Percentiles rank a stretch among this genome's conserved stretches.
These are phyloP conservation scores for Breviolum minutum DNA, from an alignment of 73 alveolate species.

Conservation along the genomic window DNA sequence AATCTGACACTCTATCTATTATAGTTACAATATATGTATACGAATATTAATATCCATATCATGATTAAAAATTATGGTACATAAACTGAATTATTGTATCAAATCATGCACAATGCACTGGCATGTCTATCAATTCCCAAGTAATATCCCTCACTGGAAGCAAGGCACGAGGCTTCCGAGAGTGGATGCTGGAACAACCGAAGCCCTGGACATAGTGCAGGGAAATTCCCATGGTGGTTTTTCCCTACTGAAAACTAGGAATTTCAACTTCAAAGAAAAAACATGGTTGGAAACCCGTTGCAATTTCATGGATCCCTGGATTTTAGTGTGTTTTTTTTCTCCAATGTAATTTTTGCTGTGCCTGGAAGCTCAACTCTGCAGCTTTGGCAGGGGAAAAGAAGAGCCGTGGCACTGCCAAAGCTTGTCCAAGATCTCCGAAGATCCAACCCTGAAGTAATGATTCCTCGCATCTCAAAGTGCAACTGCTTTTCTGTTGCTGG, in stretches of 20 bases:
- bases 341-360: neutral
- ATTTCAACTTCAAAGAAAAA: too few species aligned
- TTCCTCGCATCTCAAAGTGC: neutral
- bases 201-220: neutral
- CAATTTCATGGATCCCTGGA: neutral
- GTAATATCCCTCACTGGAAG: neutral
- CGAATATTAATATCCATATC: neutral
- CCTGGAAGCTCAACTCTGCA: slow-evolving; percentile 82
- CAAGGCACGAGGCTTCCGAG: slow-evolving; percentile 27
- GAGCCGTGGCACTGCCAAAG: slow-evolving; percentile 88
- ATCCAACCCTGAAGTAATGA: slow-evolving; percentile 68
- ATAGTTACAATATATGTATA: neutral
- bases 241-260: neutral
- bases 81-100: too few species aligned
- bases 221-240: neutral
- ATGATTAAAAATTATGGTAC: too few species aligned
- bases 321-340: neutral
- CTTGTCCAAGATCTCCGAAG: slow-evolving; percentile 69
- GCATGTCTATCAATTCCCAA: too few species aligned
- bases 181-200: neutral
- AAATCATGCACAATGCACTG: too few species aligned
- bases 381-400: slow-evolving; percentile 86
- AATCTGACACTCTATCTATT: neutral
- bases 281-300: too few species aligned
- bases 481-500: too few species aligned